A percentile compares a stretch with the other conserved stretches of the same genome.
Evolutionary conservation across 257 asterid species (phyloP).

Genomic region (Capsicum chinense): DNA sequence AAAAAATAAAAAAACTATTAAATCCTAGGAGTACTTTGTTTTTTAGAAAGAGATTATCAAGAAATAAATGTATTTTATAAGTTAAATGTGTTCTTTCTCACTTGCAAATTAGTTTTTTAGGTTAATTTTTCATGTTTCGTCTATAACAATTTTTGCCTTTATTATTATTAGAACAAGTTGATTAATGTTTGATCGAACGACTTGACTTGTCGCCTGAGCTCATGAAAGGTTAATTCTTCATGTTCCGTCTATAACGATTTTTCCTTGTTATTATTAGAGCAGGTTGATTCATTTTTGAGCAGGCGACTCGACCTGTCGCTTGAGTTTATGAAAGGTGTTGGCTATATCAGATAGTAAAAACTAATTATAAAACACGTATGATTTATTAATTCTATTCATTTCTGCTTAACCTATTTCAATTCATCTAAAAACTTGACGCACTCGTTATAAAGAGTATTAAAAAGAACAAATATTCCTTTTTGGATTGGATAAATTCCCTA

Average conservation of each 20-base stretch:
- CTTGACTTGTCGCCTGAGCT: neutral
- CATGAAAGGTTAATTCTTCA: neutral
- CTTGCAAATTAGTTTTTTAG: neutral
- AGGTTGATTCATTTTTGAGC: neutral
- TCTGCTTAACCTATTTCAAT: too few species aligned
- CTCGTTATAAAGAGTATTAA: too few species aligned
- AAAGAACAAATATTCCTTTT: neutral
- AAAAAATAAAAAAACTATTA: neutral
- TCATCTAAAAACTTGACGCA: too few species aligned
- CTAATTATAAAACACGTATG: neutral
- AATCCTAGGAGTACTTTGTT: neutral
- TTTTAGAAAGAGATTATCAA: neutral
- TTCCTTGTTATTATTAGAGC: neutral
- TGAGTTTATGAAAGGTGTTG: neutral
- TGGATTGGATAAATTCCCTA: neutral
- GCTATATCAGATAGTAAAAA: neutral
- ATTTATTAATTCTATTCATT: neutral
- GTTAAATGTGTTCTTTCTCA: neutral
- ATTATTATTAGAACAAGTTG: neutral
- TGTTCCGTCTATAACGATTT: neutral
- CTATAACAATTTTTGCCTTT: too few species aligned
- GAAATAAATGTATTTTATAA: neutral
- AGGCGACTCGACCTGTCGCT: neutral
- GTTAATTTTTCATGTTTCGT: neutral
- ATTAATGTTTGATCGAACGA: neutral